Conservation (phyloP, 371 early-diverging fungal species). For the Mucor sp. region DNA sequence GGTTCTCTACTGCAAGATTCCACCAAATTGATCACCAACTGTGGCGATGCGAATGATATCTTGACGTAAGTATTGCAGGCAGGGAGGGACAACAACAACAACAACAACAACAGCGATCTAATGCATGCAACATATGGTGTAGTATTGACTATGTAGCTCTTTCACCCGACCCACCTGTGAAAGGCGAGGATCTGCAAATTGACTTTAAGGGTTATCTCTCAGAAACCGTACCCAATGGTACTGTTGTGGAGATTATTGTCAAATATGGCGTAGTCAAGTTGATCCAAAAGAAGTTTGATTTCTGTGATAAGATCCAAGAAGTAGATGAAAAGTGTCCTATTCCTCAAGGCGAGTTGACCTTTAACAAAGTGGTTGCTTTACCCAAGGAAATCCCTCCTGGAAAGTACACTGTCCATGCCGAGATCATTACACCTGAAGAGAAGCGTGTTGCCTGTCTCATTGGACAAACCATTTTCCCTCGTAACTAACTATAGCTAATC, state of each 20-base stretch:
- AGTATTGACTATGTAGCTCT: slow-evolving; percentile 50
- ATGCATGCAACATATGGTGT: neutral
- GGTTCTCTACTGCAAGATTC: slow-evolving; percentile 8
- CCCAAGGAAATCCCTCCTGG: slow-evolving; percentile 56
- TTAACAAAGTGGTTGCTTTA: slow-evolving; percentile 50
- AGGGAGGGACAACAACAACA: neutral
- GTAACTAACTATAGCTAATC: neutral
- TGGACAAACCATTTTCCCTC: slow-evolving; percentile 33
- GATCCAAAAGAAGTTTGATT: slow-evolving; percentile 47
- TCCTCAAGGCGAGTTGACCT: slow-evolving; percentile 41
- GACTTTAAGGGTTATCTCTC: slow-evolving; percentile 54
- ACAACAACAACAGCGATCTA: neutral
- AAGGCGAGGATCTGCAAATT: slow-evolving; percentile 53
- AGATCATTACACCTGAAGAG: slow-evolving; percentile 25
- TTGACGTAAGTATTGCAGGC: slow-evolving; percentile 18
- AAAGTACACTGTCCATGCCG: slow-evolving; percentile 41
- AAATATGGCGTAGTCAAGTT: slow-evolving; percentile 50
- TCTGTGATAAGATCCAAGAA: slow-evolving; percentile 54
- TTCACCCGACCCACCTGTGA: slow-evolving; percentile 60
- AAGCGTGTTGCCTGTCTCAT: slow-evolving; percentile 33
- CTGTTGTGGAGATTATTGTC: slow-evolving; percentile 47
- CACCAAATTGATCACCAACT: slow-evolving; percentile 27
- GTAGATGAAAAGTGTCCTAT: slow-evolving; percentile 62
- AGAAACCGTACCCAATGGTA: slow-evolving; percentile 55
- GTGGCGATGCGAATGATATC: slow-evolving; percentile 25